Conservation (phyloP, 2,329 filamentous ascomycete species). For the Claviceps sorghi region DNA sequence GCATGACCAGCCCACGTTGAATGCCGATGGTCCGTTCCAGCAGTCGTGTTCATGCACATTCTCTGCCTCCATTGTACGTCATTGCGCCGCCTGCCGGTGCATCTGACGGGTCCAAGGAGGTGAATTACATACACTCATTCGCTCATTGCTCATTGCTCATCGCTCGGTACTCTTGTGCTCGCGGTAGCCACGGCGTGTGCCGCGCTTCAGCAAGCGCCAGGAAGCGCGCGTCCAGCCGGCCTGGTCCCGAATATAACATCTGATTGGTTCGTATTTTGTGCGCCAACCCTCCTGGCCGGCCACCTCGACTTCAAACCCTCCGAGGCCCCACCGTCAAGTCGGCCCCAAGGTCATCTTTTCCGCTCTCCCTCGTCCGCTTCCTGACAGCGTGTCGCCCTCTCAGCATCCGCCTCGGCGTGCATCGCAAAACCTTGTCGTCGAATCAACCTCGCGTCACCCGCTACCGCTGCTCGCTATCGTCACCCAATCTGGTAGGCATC, state of each 20-base stretch:
- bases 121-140: too few species aligned
- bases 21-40: neutral
- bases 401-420: neutral
- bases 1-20: neutral
- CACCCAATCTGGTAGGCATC: neutral
- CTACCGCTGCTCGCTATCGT: neutral
- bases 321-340: neutral
- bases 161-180: too few species aligned
- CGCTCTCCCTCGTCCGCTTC: neutral
- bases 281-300: constrained; percentile 1
- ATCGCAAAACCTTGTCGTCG: neutral
- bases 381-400: neutral
- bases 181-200: neutral
- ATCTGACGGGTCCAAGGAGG: too few species aligned
- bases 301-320: neutral
- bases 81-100: too few species aligned
- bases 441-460: neutral
- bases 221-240: neutral
- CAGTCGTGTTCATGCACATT: neutral
- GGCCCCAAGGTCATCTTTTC: neutral
- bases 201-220: neutral
- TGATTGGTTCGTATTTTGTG: constrained; percentile 1
- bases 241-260: neutral
- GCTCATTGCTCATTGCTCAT: too few species aligned
- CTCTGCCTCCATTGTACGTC: neutral